Base-by-base conservation (phyloP, 768 basidiomycete genomes). In the Mycena galericulata region DNA sequence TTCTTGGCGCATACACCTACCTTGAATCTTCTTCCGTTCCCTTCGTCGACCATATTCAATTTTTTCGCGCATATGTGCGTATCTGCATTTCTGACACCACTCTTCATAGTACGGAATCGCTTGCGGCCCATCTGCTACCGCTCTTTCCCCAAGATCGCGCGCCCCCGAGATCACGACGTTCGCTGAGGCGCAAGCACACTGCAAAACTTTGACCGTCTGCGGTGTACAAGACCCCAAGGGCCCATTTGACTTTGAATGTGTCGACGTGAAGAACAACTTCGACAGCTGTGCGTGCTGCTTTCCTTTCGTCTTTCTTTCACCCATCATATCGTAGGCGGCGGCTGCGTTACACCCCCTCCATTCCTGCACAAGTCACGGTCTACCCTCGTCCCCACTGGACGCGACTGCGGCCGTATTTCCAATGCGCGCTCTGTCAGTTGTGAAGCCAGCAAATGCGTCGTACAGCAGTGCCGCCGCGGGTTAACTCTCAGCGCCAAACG, bases 71-170 rank as follows among this genome's bases (percentile, higher is more conserved):
- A 38, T 38, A 17, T 38, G 26, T 26, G 26, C 51, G n/a, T 29
- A 36, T 14, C 6, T 36, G 14, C 27, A n/a, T 46, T 15, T 55
- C 68, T 59, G 18, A 69, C 56, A 27, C 30, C 24, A n/a, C 8
- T 34, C 3, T 32, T 22, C 45, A 6, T 34, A 65, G 47, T 27
- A 5, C 18, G 20, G n/a, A 14, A 7, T 47, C 10, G 49, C 34
- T 24, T 61, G 32, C 24, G 50, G 51, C 40, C 26, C 70, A 4
- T 71, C 70, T 40, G 22, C 27, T n/a, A 11, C 47, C 22, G 29
- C 70, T 62, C 65, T 66, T 24, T 67, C 70, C 26, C 5, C 61
- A 29, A 71, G 62, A 64, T 58, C 67, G 47, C 70, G 62, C 38
- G 14, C 20, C 29, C 14, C n/a, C n/a, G 32, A n/a, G 18, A 64